Evolutionary conservation across 768 basidiomycete species (phyloP).

Genomic region (Hygrophoropsis aurantiaca): DNA sequence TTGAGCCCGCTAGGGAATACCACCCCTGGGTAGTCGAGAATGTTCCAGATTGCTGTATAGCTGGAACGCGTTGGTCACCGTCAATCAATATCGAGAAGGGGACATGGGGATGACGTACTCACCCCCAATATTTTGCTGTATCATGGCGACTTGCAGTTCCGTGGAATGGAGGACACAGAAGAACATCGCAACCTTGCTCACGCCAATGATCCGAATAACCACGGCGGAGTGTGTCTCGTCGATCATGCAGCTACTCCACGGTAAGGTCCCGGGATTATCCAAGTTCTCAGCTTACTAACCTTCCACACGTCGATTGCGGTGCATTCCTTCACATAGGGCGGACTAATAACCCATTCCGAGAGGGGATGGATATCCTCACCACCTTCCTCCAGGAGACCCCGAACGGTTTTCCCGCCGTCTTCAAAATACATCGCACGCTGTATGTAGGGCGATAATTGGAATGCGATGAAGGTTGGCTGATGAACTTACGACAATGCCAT

Average conservation of each 20-base stretch:
- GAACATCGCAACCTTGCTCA: slow-evolving; percentile 34
- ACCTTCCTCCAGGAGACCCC: slow-evolving; percentile 17
- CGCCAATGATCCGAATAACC: slow-evolving; percentile 34
- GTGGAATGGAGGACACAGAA: slow-evolving; percentile 35
- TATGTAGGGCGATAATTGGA: background rate
- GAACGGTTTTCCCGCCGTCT: slow-evolving; percentile 34
- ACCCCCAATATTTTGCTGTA: slow-evolving; percentile 36
- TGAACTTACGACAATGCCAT: slow-evolving; percentile 31
- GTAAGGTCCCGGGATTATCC: slow-evolving; percentile 8
- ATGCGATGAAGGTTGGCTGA: too few relatives aligned
- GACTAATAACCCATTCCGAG: slow-evolving; percentile 35
- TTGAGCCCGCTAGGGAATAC: slow-evolving; percentile 44
- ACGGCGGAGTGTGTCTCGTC: slow-evolving; percentile 34
- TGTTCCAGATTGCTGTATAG: slow-evolving; percentile 43
- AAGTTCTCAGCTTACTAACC: slow-evolving; percentile 12
- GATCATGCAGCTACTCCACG: slow-evolving; percentile 20
- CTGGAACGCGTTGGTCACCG: too few relatives aligned
- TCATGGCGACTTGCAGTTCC: slow-evolving; percentile 36
- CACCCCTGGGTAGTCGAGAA: slow-evolving; percentile 43
- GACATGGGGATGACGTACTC: slow-evolving; percentile 7
- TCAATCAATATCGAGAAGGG: too few relatives aligned
- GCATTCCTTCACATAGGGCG: slow-evolving; percentile 22
- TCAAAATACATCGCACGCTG: slow-evolving; percentile 39
- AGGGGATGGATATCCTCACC: slow-evolving; percentile 39
- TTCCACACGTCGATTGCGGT: slow-evolving; percentile 26